Percentiles rank a stretch among this genome's conserved stretches.
phyloP scores from a whole-genome alignment of 1,139 yeast genomes.

The Scheffersomyces segobiensis region DNA sequence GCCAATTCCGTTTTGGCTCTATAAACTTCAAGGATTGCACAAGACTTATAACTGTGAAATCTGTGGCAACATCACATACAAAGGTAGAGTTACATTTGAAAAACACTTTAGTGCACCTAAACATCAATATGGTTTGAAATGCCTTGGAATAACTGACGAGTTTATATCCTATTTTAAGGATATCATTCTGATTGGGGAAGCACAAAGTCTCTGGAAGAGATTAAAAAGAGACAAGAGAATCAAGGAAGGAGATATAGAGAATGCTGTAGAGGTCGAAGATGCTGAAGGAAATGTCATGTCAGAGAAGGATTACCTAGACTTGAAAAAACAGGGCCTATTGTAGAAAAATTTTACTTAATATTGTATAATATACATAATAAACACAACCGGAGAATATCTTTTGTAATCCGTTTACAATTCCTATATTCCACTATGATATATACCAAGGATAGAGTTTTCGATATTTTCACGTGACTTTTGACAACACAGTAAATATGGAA shows the following conservation, averaged over 20 bases:
- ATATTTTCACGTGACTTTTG: background rate
- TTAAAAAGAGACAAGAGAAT: conserved; percentile 40
- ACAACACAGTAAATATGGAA: background rate
- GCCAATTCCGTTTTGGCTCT: conserved; percentile 93
- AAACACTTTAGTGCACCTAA: conserved; percentile 70
- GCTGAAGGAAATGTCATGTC: conserved; percentile 92
- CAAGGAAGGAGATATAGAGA: conserved; percentile 48
- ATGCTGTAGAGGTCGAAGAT: conserved; percentile 82
- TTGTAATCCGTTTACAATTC: too few species aligned
- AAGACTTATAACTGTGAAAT: conserved; percentile 77
- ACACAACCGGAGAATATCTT: background rate
- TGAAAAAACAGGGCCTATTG: conserved; percentile 80
- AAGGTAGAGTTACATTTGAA: conserved; percentile 72
- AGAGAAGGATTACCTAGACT: conserved; percentile 74
- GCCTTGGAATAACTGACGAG: conserved; percentile 64
- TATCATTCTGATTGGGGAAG: conserved; percentile 69
- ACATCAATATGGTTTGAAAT: conserved; percentile 73
- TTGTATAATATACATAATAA: background rate
- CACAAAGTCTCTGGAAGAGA: conserved; percentile 54
- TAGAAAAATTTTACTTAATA: conserved; percentile 14
- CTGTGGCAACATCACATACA: conserved; percentile 75
- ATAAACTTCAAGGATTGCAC: conserved; percentile 84
- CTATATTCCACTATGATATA: too few species aligned
- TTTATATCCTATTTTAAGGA: conserved; percentile 55
- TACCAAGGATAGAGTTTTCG: background rate